Evolutionary conservation across 164 flowering plant species (phyloP), one percentile per base, ranked within the genome.

Genomic region (Cinnamomum micranthum): DNA sequence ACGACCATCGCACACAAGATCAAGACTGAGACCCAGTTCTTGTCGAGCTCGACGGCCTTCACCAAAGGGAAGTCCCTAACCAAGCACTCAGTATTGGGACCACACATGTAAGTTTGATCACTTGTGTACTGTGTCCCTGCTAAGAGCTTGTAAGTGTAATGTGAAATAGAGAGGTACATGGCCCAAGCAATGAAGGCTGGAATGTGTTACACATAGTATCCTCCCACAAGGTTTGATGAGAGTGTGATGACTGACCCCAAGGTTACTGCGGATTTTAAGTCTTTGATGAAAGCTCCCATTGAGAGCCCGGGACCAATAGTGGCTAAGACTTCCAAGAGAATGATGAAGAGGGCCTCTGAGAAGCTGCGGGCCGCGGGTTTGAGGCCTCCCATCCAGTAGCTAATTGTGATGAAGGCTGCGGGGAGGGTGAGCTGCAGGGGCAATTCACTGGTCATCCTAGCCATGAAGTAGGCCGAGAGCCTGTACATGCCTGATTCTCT

Each of bases 11-110:
- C 19, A 14, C 71, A 28, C 50, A 69, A 23, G 17, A 47, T 50
- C 20, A 28, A 23, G 20, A 12, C 71, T 10, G 71, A 11, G 71
- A 15, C 22, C 14, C 19, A 41, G 17, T 5, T 28, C 50, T 33
- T 5, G 24, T 69, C 71, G 2, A 69, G 24, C 47, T 58, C 71
- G 0, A 69, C 52, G 7, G 71, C 23, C 71, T 47, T 69, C 14
- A 69, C 13, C 4, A 90, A 77, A 65, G 91, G 92, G 20, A 85
- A 87, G 59, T 25, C 76, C 23, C 31, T 52, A 50, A 10, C 33
- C 28, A 62, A 35, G 31, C 66, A 65, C 33, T 51, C 23, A 2
- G 2, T 22, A 4, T 59, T 23, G 23, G 50, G 50, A 4, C 69
- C 51, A 47, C 50, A 73, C 41, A 68, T 66, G 27, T 75, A 14